Evolutionary conservation across 129 eudicot genomes (phyloP).

Genomic region (Mikania micrantha): DNA sequence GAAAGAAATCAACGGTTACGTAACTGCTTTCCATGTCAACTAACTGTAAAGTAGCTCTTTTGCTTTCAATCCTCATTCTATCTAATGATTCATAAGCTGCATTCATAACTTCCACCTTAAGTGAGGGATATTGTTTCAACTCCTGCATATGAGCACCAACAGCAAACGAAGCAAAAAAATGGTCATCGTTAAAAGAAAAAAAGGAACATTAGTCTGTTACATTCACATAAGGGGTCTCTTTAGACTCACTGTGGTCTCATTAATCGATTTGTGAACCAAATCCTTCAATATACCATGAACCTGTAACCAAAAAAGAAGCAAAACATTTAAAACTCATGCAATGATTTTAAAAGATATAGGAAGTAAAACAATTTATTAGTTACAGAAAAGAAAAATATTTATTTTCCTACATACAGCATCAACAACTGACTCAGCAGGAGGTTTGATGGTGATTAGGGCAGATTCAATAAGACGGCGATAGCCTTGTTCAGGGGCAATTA

Average conservation of each 20-base stretch:
- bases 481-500: constrained; percentile 97
- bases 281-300: constrained; percentile 88
- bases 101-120: constrained; percentile 71
- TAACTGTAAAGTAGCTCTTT: constrained; percentile 78
- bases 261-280: constrained; percentile 76
- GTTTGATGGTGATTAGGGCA: constrained; percentile 60
- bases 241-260: constrained; percentile 67
- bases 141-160: constrained; percentile 46
- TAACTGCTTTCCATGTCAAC: constrained; percentile 96
- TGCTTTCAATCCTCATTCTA: constrained; percentile 84
- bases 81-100: constrained; percentile 87
- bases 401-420: constrained; percentile 57
- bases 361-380: background rate
- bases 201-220: background rate
- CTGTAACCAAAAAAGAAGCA: constrained; percentile 31
- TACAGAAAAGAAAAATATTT: background rate
- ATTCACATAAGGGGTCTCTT: background rate
- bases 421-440: constrained; percentile 87
- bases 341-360: background rate
- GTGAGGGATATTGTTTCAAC: constrained; percentile 82
- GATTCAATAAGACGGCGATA: constrained; percentile 94
- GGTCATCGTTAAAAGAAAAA: background rate
- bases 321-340: background rate
- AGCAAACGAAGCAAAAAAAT: background rate
- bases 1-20: constrained; percentile 84